Base-by-base conservation (phyloP, 2,329 filamentous ascomycete genomes). In the Corynespora cassiicola region DNA sequence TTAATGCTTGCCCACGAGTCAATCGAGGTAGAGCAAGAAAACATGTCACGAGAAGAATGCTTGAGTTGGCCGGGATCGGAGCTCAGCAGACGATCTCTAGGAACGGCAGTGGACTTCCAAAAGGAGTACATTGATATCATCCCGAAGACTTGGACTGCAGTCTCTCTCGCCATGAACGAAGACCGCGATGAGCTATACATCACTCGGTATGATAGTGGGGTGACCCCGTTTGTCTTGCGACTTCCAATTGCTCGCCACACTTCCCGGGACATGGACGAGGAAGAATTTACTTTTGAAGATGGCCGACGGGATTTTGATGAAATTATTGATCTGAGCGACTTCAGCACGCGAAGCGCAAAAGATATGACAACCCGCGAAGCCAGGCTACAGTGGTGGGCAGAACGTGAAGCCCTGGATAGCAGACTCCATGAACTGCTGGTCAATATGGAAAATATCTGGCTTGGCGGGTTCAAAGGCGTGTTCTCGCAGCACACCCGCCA, bases 381-480 rank as follows among this genome's bases (percentile, higher is more conserved):
- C 18, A 90, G 89, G 64, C 81, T 81, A 24, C 84, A 85, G 30
- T 99, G 94, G 94, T 99, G 94, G 91, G 81, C 80, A 4, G 87
- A 91, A 61, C 82, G 95, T 10, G 86, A 94, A 66, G 80, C 79
- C 3, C 76, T 99, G 11, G 94, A 99, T 61, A 72, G 73, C 20
- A 84, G 89, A 7, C 76, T 99, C 16, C 84, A 82, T 46, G 85
- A 88, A 33, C 78, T 99, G 7, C 76, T 99, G 2, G 77, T 84
- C 36, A 95, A 90, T 43, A 87, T 99, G 24, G 92, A 99, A 67
- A 86, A 88, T 45, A 85, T 94, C 15, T 99, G 94, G 94, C 81
- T 99, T 5, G 91, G 92, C 31, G 94, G 94, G 0, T 99, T 99
- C 77, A 86, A 85, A 40, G 91, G 92, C 11, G 86, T 99, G n/a